phyloP scores from a whole-genome alignment of 345 rosid genomes.

The Populus pruinosa region DNA sequence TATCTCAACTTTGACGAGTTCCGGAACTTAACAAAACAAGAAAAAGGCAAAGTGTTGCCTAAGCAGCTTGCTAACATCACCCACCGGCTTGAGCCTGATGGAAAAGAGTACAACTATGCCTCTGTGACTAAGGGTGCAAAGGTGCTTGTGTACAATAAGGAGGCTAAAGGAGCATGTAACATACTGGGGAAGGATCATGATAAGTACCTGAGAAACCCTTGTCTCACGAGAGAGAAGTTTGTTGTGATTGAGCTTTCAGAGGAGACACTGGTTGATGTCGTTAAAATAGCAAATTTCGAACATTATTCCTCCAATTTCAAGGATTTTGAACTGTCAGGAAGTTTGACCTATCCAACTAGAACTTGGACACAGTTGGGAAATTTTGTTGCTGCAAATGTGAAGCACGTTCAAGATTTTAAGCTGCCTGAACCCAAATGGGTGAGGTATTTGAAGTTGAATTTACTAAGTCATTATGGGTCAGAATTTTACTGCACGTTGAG shows the following conservation, averaged over 20 bases:
- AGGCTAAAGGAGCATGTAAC: slow-evolving; percentile 86
- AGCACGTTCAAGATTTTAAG: slow-evolving; percentile 70
- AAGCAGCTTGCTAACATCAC: slow-evolving; percentile 53
- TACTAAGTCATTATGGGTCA: slow-evolving; percentile 83
- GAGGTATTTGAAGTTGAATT: slow-evolving; percentile 71
- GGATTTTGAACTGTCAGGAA: slow-evolving; percentile 74
- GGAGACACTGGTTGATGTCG: slow-evolving; percentile 84
- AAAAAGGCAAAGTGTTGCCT: slow-evolving; percentile 37
- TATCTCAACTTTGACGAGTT: slow-evolving; percentile 67
- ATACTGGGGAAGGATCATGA: slow-evolving; percentile 78
- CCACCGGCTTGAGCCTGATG: slow-evolving; percentile 82
- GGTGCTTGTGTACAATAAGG: slow-evolving; percentile 79
- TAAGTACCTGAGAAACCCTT: slow-evolving; percentile 80
- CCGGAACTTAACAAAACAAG: slow-evolving; percentile 41
- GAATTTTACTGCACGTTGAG: slow-evolving; percentile 92
- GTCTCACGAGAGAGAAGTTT: slow-evolving; percentile 66
- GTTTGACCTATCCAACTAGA: slow-evolving; percentile 73
- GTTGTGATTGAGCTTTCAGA: slow-evolving; percentile 83
- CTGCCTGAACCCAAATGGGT: slow-evolving; percentile 86
- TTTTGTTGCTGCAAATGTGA: slow-evolving; percentile 66
- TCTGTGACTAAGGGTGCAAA: slow-evolving; percentile 81
- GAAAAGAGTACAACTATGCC: slow-evolving; percentile 80
- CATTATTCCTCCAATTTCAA: slow-evolving; percentile 83
- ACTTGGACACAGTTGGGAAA: slow-evolving; percentile 58
- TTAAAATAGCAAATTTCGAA: slow-evolving; percentile 83